Conservation (phyloP, 1,284 basidiomycete genomes). For the Ustilago sp. region DNA sequence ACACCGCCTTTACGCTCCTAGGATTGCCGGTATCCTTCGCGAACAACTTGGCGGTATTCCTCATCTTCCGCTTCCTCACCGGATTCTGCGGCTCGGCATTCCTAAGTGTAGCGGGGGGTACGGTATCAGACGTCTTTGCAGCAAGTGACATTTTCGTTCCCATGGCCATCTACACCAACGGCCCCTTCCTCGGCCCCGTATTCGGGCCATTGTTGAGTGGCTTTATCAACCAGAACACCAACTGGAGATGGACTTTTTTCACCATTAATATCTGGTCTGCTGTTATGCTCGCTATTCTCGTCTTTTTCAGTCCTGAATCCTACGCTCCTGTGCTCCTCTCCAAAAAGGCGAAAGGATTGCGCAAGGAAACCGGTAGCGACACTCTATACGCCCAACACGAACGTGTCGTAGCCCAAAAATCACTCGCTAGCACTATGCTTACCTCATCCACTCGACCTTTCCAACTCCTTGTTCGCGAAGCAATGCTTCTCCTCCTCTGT, state of each 20-base stretch:
- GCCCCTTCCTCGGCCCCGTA: conserved; percentile 63
- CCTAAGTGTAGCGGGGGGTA: conserved; percentile 60
- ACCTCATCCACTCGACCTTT: conserved; percentile 34
- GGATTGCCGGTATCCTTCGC: conserved; percentile 58
- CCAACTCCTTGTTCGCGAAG: conserved; percentile 30
- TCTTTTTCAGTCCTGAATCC: conserved; percentile 67
- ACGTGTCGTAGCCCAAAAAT: conserved; percentile 26
- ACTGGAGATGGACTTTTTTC: conserved; percentile 69
- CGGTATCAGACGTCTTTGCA: conserved; percentile 59
- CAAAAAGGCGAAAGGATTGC: conserved; percentile 60
- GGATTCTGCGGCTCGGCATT: conserved; percentile 67
- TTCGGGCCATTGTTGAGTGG: conserved; percentile 53
- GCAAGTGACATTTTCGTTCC: conserved; percentile 64
- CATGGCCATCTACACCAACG: conserved; percentile 69
- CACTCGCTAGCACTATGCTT: conserved; percentile 23
- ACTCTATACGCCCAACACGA: conserved; percentile 49
- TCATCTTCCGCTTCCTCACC: conserved; percentile 66
- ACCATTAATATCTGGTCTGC: conserved; percentile 62
- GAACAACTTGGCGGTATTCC: conserved; percentile 63
- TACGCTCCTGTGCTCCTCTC: conserved; percentile 66
- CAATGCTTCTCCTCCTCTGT: conserved; percentile 40
- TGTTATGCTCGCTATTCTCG: conserved; percentile 59
- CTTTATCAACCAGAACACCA: conserved; percentile 62
- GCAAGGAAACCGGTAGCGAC: conserved; percentile 62
- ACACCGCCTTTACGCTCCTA: conserved; percentile 49